Conservation (phyloP, 768 basidiomycete genomes). For the Royoungia palumana region DNA sequence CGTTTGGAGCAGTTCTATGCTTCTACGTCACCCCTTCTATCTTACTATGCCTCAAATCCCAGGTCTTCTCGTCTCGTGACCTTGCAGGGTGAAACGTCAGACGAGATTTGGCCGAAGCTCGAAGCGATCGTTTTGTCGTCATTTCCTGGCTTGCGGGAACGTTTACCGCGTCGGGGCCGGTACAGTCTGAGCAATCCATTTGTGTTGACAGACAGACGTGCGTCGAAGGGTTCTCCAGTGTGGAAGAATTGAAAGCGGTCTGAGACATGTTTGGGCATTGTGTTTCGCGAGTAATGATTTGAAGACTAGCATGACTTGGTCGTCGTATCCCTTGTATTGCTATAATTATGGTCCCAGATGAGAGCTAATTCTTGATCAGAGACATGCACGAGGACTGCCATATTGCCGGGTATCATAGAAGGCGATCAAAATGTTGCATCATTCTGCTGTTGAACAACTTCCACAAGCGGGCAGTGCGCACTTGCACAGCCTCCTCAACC, state of each 20-base stretch:
- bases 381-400: not conserved
- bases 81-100: slow-evolving; percentile 70
- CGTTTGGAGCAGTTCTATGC: slow-evolving; percentile 75
- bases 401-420: not conserved
- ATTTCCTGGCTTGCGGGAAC: slow-evolving; percentile 60
- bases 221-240: slow-evolving; percentile 9
- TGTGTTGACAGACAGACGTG: slow-evolving; percentile 27
- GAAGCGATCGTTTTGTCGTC: slow-evolving; percentile 54
- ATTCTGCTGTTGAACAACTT: not conserved
- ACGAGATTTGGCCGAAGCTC: slow-evolving; percentile 88
- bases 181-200: slow-evolving; percentile 56
- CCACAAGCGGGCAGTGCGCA: not conserved
- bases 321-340: slow-evolving; percentile 8
- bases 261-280: not conserved
- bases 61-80: slow-evolving; percentile 49
- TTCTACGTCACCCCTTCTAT: slow-evolving; percentile 77
- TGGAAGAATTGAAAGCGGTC: slow-evolving; percentile 14
- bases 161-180: slow-evolving; percentile 43
- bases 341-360: not conserved
- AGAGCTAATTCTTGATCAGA: no score
- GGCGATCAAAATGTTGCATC: no score
- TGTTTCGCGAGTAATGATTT: slow-evolving; percentile 1
- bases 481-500: slow-evolving; percentile 12
- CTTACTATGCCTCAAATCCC: slow-evolving; percentile 53
- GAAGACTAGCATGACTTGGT: slow-evolving; percentile 4